These are phyloP conservation scores for Saccharomycopsis phalli DNA, from an alignment of 1,139 yeast genomes.

Conservation along the genomic window DNA sequence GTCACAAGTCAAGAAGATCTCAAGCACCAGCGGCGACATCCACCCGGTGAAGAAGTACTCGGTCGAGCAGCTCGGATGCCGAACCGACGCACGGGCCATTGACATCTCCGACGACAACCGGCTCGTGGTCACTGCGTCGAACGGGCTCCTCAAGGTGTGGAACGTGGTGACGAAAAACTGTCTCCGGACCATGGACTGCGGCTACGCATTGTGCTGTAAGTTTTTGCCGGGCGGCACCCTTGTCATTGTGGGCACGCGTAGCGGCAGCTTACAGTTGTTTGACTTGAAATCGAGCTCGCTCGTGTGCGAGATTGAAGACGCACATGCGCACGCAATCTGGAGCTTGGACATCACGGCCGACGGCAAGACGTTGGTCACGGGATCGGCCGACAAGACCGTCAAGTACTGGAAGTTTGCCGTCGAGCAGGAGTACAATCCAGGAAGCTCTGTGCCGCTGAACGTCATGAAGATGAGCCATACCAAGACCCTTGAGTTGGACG, in stretches of 20 bases:
- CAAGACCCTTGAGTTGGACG: slow-evolving; percentile 75
- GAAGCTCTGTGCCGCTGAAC: slow-evolving; percentile 47
- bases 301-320: slow-evolving; percentile 59
- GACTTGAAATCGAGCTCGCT: slow-evolving; percentile 78
- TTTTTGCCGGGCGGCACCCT: slow-evolving; percentile 90
- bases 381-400: slow-evolving; percentile 86
- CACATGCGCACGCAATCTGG: slow-evolving; percentile 88
- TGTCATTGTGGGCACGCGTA: slow-evolving; percentile 83
- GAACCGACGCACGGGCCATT: slow-evolving; percentile 79
- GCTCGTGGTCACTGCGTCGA: slow-evolving; percentile 81
- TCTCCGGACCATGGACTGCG: slow-evolving; percentile 80
- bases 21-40: slow-evolving; percentile 41
- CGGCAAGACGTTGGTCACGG: slow-evolving; percentile 79
- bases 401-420: slow-evolving; percentile 83
- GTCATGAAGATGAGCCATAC: slow-evolving; percentile 58
- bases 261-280: slow-evolving; percentile 75
- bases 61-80: slow-evolving; percentile 75
- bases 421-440: slow-evolving; percentile 59
- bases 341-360: slow-evolving; percentile 79
- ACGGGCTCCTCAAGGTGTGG: slow-evolving; percentile 86
- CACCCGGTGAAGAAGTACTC: slow-evolving; percentile 42
- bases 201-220: slow-evolving; percentile 73
- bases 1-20: slow-evolving; percentile 34
- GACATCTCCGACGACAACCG: slow-evolving; percentile 76
- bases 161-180: slow-evolving; percentile 67